Percentiles rank a stretch among this genome's conserved stretches.
These are phyloP conservation scores for Yamadazyma ubonensis DNA, from an alignment of 805 yeast species.

Conservation along the genomic window DNA sequence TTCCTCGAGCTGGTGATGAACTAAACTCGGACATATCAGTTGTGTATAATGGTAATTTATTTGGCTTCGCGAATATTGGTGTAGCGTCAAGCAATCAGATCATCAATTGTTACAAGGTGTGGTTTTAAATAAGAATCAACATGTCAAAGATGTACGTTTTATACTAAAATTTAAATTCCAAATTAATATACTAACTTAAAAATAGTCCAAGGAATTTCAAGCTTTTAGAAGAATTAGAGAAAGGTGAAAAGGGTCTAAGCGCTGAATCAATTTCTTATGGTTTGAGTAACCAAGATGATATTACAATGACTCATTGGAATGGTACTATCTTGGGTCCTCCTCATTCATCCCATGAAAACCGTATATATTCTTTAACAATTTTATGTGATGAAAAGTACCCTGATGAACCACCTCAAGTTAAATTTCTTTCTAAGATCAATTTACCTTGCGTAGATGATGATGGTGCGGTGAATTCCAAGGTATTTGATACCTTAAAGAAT, in stretches of 20 bases:
- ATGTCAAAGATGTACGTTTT: slow-evolving; percentile 51
- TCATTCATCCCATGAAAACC: slow-evolving; percentile 80
- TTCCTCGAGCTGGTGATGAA: slow-evolving; percentile 5
- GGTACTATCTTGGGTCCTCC: slow-evolving; percentile 99
- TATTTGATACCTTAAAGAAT: slow-evolving; percentile 66
- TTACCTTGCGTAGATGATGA: slow-evolving; percentile 82
- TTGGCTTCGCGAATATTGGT: slow-evolving; percentile 2
- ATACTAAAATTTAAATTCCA: background rate
- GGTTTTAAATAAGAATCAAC: background rate
- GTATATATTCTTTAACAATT: slow-evolving; percentile 82
- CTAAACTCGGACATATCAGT: slow-evolving; percentile 6
- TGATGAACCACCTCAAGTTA: slow-evolving; percentile 80
- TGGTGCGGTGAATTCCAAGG: slow-evolving; percentile 47
- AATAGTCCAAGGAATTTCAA: slow-evolving; percentile 88
- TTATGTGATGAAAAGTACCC: slow-evolving; percentile 87
- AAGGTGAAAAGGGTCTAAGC: slow-evolving; percentile 96
- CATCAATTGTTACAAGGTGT: background rate
- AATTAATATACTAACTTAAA: slow-evolving; percentile 14
- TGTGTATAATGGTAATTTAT: background rate
- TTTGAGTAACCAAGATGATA: slow-evolving; percentile 83
- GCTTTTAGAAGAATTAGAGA: slow-evolving; percentile 91
- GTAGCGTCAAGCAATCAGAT: slow-evolving; percentile 2
- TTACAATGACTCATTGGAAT: slow-evolving; percentile 93
- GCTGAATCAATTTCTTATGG: slow-evolving; percentile 98
- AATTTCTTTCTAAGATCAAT: slow-evolving; percentile 79